These are phyloP conservation scores for Apophysomyces elegans DNA, from an alignment of 371 early-diverging fungal species.

Conservation along the genomic window DNA sequence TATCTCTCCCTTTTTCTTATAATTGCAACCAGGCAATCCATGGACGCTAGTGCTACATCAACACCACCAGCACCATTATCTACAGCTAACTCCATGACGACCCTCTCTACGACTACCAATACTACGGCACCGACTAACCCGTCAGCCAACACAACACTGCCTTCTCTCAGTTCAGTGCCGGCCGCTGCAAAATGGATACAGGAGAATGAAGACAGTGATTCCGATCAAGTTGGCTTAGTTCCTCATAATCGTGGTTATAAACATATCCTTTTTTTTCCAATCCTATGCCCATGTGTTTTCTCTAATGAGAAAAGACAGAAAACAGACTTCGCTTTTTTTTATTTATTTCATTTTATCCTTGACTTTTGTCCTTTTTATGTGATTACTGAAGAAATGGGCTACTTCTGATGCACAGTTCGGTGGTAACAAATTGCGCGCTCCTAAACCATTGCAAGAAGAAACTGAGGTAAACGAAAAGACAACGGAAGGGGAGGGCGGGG, in stretches of 20 bases:
- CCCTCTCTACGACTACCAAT: too few relatives aligned
- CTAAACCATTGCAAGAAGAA: constrained; percentile 38
- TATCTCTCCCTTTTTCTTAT: too few relatives aligned
- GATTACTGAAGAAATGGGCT: constrained; percentile 51
- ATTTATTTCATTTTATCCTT: constrained; percentile 25
- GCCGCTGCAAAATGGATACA: constrained; percentile 36
- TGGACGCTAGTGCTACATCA: too few relatives aligned
- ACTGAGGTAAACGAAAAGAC: constrained; percentile 32
- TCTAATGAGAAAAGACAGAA: too few relatives aligned
- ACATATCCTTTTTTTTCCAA: constrained; percentile 57
- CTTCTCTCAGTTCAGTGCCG: constrained; percentile 9
- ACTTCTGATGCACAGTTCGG: constrained; percentile 39
- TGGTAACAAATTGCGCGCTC: constrained; percentile 48
- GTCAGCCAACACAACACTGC: background rate
- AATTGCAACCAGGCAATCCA: too few relatives aligned
- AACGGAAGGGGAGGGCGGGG: background rate
- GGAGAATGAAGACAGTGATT: constrained; percentile 41
- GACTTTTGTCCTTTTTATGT: constrained; percentile 24
- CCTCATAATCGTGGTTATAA: constrained; percentile 62
- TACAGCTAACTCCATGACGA: too few relatives aligned
- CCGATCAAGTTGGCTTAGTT: constrained; percentile 45
- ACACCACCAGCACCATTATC: too few relatives aligned
- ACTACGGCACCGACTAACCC: background rate
- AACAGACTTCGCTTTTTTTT: constrained; percentile 4
- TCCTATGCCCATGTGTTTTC: too few relatives aligned